These are phyloP conservation scores for Aureoboletus auriporus DNA, from an alignment of 768 basidiomycete genomes.

Conservation along the genomic window DNA sequence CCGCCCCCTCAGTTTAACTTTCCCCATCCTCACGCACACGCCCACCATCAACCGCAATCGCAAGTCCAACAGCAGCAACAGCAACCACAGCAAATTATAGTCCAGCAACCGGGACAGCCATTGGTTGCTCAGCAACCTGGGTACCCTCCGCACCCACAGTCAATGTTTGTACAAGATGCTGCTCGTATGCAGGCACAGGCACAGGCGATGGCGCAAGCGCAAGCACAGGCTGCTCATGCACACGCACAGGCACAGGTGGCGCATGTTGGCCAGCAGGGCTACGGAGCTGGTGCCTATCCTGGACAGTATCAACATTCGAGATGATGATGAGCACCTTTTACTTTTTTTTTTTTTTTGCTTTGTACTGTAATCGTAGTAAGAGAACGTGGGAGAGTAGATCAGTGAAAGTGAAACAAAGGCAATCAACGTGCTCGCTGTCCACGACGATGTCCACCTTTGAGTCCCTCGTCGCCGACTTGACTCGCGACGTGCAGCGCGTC, in stretches of 20 bases:
- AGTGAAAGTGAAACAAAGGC: constrained; percentile 7
- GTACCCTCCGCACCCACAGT: constrained; percentile 32
- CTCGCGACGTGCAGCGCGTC: constrained; percentile 78
- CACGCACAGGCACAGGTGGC: constrained; percentile 37
- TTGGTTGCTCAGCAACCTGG: constrained; percentile 33
- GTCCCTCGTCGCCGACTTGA: constrained; percentile 75
- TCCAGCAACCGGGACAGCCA: constrained; percentile 35
- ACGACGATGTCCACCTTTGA: constrained; percentile 68
- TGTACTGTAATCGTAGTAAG: not conserved
- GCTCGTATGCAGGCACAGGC: constrained; percentile 40
- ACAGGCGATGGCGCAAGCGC: constrained; percentile 39
- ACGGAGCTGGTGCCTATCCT: constrained; percentile 24
- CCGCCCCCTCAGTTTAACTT: constrained; percentile 67
- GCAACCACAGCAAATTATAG: constrained; percentile 35
- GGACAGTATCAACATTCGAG: constrained; percentile 32
- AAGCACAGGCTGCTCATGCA: constrained; percentile 37
- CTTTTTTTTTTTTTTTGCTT: constrained; percentile 6
- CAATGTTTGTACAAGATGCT: constrained; percentile 31
- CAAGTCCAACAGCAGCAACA: constrained; percentile 43
- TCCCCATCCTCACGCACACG: constrained; percentile 56
- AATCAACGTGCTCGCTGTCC: constrained; percentile 3
- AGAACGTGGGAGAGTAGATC: constrained; percentile 25
- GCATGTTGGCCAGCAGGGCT: constrained; percentile 29
- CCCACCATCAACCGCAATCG: constrained; percentile 43
- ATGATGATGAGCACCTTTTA: constrained; percentile 15